A percentile compares a stretch with the other conserved stretches of the same genome.
These are phyloP conservation scores for Cadophora gregata DNA, from an alignment of 2,329 filamentous ascomycete genomes.

Conservation along the genomic window DNA sequence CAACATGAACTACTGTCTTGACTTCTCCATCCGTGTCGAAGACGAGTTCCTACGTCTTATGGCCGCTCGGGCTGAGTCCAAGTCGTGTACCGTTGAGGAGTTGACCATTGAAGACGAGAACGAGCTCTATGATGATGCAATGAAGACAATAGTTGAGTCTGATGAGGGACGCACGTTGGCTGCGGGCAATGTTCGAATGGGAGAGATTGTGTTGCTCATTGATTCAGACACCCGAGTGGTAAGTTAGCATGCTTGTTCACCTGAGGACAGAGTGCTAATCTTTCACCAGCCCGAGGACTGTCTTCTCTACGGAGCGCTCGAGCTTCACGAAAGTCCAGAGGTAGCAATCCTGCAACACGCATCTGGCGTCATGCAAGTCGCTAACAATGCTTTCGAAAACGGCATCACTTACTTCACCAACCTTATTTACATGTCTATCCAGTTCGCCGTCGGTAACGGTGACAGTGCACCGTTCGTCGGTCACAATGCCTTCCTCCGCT, in stretches of 20 bases:
- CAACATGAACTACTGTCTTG: neutral
- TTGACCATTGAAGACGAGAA: too few relatives aligned
- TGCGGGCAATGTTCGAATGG: neutral
- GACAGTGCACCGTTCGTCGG: neutral
- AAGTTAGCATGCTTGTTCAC: neutral
- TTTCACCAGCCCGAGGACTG: neutral
- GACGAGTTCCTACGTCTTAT: neutral
- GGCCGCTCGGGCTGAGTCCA: too few relatives aligned
- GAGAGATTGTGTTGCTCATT: neutral
- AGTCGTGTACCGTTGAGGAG: too few relatives aligned
- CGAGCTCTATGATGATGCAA: too few relatives aligned
- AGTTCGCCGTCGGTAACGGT: neutral
- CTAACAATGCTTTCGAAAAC: conserved; percentile 74
- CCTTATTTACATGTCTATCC: conserved; percentile 74
- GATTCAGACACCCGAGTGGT: neutral
- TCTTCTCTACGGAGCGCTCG: conserved; percentile 68
- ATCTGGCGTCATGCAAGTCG: conserved; percentile 80
- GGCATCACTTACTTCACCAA: conserved; percentile 71
- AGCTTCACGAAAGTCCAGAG: conserved; percentile 80
- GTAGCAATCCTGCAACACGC: conserved; percentile 81
- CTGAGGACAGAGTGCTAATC: neutral
- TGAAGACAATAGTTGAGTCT: neutral
- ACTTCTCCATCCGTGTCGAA: neutral
- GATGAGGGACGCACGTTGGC: neutral
- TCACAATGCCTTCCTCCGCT: neutral